Percentiles rank a stretch among this genome's conserved stretches.
Conservation (phyloP, 495 filamentous ascomycete species). For the Penicillium flavigenum region DNA sequence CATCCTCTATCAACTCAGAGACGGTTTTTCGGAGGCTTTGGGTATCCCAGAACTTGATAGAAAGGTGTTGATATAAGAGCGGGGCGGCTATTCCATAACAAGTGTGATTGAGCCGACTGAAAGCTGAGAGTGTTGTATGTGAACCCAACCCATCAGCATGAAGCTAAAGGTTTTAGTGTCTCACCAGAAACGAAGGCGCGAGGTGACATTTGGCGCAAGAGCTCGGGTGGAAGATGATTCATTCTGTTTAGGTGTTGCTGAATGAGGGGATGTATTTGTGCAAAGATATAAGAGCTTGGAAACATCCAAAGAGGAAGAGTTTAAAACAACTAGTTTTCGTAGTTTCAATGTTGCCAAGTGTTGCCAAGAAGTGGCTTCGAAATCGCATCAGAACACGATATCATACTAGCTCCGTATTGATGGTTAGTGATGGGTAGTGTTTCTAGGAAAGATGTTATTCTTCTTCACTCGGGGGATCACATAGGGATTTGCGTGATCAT, state of each 20-base stretch:
- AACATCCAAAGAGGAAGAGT: background rate
- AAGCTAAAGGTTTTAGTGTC: background rate
- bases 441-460: too few relatives aligned
- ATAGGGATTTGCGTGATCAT: too few relatives aligned
- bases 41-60: background rate
- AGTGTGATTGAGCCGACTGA: background rate
- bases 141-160: background rate
- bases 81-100: background rate
- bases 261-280: background rate
- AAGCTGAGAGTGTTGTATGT: background rate
- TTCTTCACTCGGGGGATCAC: too few relatives aligned
- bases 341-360: background rate
- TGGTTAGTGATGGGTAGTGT: too few relatives aligned
- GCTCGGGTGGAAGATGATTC: background rate
- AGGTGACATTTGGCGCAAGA: background rate
- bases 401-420: background rate
- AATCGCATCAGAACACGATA: background rate
- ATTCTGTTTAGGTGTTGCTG: background rate
- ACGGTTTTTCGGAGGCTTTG: background rate
- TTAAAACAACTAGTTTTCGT: background rate
- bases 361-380: background rate
- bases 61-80: background rate
- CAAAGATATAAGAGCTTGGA: background rate
- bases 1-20: background rate
- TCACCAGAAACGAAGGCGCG: background rate